A percentile compares a stretch with the other conserved stretches of the same genome.
phyloP scores from a whole-genome alignment of 345 rosid species.

The Aquilaria yunnanensis region DNA sequence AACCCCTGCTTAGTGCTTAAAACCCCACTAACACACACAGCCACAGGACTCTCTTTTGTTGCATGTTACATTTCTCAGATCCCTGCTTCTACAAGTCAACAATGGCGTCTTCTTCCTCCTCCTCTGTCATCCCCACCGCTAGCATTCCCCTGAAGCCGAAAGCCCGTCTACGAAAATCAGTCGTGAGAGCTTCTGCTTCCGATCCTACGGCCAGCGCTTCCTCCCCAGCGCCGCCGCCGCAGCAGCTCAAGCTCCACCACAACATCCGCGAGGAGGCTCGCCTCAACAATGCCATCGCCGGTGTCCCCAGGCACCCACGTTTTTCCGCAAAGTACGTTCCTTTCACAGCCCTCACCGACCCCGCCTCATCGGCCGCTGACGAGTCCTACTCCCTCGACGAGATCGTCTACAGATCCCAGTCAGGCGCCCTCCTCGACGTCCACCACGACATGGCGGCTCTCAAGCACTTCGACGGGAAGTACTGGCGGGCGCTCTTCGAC shows the following conservation, averaged over 20 bases:
- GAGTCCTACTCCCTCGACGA: slow-evolving; percentile 49
- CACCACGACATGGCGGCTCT: slow-evolving; percentile 40
- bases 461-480: slow-evolving; percentile 30
- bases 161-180: not conserved
- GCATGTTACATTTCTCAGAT: too few species aligned
- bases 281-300: slow-evolving; percentile 20
- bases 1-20: too few species aligned
- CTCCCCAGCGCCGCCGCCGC: slow-evolving; percentile 7
- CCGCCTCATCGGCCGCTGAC: slow-evolving; percentile 5
- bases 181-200: slow-evolving; percentile 11
- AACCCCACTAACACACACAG: too few species aligned
- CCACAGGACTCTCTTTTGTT: too few species aligned
- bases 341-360: slow-evolving; percentile 29
- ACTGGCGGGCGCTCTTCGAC: slow-evolving; percentile 35
- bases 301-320: slow-evolving; percentile 19
- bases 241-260: slow-evolving; percentile 9
- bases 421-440: slow-evolving; percentile 43
- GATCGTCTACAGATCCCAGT: slow-evolving; percentile 40
- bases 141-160: slow-evolving; percentile 6
- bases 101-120: slow-evolving; percentile 12
- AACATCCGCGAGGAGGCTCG: slow-evolving; percentile 57
- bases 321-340: slow-evolving; percentile 59
- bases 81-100: too few species aligned
- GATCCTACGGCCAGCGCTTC: not conserved
- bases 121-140: slow-evolving; percentile 11